Evolutionary conservation across 2,329 filamentous ascomycete genomes (phyloP), one percentile per base, ranked within the genome.

Genomic region (Talaromyces sp.): DNA sequence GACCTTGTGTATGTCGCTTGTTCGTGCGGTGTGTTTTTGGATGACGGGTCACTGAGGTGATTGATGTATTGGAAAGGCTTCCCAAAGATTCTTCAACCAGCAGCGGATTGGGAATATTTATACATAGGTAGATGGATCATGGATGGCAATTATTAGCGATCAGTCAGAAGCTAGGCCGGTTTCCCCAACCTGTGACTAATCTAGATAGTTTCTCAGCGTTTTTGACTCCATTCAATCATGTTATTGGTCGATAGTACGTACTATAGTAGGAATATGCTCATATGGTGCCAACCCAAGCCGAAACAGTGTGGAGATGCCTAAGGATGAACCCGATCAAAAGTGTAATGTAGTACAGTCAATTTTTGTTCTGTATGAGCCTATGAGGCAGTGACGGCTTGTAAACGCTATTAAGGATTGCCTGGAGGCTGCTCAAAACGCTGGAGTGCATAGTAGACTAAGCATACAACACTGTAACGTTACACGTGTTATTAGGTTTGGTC

Each of bases 391-490:
- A 51, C 22, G 8, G 29, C 22, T 29, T 15, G 15, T 17, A 29
- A 27, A 27, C 10, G 13, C 15, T 25, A 13, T 51, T 22, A 29
- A 15, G 13, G 22, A 51, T 3, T 17, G 13, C n/a, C 29, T 7
- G 5, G 29, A 36, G n/a, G 51, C n/a, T 36, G 22, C 4, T 22
- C 40, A 8, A 29, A 17, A 40, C 4, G 10, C 5, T 58, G 19
- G 19, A 40, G n/a, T 15, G 5, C 10, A 13, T 7, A 54, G 17
- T 11, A 13, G 17, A 1, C 10, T 54, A 54, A 34, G 29, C 17
- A 13, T 54, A 54, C 29, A 54, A 54, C 51, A 34, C 43, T 58
- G 56, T 58, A 58, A 58, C 56, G 34, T 58, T 40, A 43, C 56
- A 58, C 10, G 3, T 27, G 6, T 58, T 58, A 19, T 13, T 40